Conservation (phyloP, 805 yeast species). For the Starmerella vitae region DNA sequence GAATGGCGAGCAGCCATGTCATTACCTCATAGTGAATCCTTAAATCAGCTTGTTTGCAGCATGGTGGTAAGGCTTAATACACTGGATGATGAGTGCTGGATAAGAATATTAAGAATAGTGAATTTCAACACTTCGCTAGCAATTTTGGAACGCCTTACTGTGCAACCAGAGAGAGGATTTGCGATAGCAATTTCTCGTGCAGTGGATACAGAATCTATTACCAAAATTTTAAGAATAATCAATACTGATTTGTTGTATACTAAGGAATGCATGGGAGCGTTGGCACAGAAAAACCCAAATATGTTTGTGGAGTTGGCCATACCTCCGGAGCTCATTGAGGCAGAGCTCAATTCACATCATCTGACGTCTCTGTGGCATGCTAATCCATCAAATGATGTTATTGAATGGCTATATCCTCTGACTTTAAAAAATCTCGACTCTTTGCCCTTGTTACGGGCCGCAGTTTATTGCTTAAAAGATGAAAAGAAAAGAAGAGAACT, state of each 20-base stretch:
- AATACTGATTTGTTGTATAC: slow-evolving; percentile 10
- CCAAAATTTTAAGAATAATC: slow-evolving; percentile 1
- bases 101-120: slow-evolving; percentile 7
- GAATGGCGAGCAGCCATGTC: slow-evolving; percentile 8
- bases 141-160: not conserved
- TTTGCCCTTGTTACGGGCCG: slow-evolving; percentile 10
- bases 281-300: slow-evolving; percentile 9
- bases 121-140: not conserved
- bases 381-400: slow-evolving; percentile 1
- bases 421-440: slow-evolving; percentile 5
- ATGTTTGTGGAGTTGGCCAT: slow-evolving; percentile 9
- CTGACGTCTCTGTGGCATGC: slow-evolving; percentile 13
- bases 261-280: slow-evolving; percentile 8
- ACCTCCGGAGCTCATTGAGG: slow-evolving; percentile 9
- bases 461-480: not conserved
- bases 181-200: slow-evolving; percentile 8
- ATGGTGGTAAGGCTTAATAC: not conserved
- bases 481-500: not conserved
- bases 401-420: slow-evolving; percentile 15
- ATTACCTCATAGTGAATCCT: slow-evolving; percentile 1
- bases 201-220: not conserved
- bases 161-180: slow-evolving; percentile 3
- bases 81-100: slow-evolving; percentile 3
- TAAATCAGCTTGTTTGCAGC: slow-evolving; percentile 2
- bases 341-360: slow-evolving; percentile 5